Percentiles rank a stretch among this genome's conserved stretches.
These are phyloP conservation scores for Microstegium vimineum DNA, from an alignment of 176 grass and related monocot species.

Conservation along the genomic window DNA sequence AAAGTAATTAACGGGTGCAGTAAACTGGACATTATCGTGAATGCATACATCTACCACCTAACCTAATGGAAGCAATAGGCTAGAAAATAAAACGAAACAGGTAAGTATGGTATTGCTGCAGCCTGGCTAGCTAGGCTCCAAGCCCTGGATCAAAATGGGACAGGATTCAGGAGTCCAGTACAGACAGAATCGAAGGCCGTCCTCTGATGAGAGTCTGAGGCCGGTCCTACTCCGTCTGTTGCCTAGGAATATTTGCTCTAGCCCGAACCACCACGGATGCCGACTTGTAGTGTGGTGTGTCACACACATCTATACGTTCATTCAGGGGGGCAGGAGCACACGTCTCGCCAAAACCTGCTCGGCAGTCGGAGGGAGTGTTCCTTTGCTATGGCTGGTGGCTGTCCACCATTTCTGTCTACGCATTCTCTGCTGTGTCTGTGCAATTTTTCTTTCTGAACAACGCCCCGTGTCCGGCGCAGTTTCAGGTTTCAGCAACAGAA, in stretches of 20 bases:
- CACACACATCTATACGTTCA: too few species aligned
- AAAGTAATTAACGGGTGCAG: neutral
- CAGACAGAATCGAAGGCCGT: neutral
- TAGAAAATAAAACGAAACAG: too few species aligned
- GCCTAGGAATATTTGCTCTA: constrained; percentile 3
- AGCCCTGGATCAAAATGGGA: neutral
- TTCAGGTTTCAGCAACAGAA: neutral
- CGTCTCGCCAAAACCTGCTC: neutral
- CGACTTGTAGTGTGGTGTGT: neutral
- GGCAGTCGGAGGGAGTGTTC: neutral
- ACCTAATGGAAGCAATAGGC: too few species aligned
- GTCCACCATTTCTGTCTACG: neutral
- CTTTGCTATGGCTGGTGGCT: neutral
- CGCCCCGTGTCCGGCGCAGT: neutral
- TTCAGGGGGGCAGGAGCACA: neutral
- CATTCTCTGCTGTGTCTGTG: neutral
- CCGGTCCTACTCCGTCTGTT: neutral
- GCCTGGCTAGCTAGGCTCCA: neutral
- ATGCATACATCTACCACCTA: too few species aligned
- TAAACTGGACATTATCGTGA: neutral
- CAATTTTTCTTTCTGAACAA: neutral
- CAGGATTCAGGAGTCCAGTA: neutral
- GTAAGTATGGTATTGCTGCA: too few species aligned
- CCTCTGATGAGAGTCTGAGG: too few species aligned
- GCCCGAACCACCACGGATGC: neutral